phyloP scores from a whole-genome alignment of 768 basidiomycete species.

The Cyclocybe cylindracea region DNA sequence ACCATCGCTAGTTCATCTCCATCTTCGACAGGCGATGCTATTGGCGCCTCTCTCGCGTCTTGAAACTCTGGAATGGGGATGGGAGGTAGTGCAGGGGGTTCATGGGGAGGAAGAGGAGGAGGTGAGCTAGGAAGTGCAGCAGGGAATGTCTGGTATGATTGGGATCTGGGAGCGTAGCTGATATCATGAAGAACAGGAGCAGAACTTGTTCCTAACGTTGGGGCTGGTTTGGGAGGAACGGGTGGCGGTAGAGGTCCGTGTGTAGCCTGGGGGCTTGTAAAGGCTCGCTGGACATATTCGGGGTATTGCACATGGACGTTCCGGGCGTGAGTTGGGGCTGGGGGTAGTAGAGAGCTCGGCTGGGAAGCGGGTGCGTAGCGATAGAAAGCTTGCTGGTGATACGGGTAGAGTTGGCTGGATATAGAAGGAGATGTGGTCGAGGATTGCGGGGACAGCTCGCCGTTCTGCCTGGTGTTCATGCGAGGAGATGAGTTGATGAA shows the following conservation, averaged over 20 bases:
- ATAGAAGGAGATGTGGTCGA: slow-evolving; percentile 7
- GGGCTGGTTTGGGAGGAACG: slow-evolving; percentile 17
- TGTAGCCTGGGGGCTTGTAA: slow-evolving; percentile 4
- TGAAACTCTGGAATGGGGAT: slow-evolving; percentile 12
- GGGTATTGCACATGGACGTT: not conserved
- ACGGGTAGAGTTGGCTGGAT: slow-evolving; percentile 32
- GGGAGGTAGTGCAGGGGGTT: slow-evolving; percentile 13
- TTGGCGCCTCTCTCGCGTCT: slow-evolving; percentile 9
- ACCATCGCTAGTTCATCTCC: slow-evolving; percentile 49
- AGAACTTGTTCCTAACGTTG: slow-evolving; percentile 6
- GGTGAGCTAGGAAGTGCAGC: slow-evolving; percentile 1
- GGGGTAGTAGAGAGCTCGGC: slow-evolving; percentile 26
- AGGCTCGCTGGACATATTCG: slow-evolving; percentile 8
- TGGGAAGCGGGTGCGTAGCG: slow-evolving; percentile 28
- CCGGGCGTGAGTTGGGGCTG: slow-evolving; percentile 8
- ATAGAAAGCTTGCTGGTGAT: slow-evolving; percentile 29
- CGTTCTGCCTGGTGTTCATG: slow-evolving; percentile 12
- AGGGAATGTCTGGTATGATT: not conserved
- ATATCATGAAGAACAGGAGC: slow-evolving; percentile 7
- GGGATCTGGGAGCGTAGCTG: slow-evolving; percentile 16
- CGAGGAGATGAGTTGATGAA: slow-evolving; percentile 21
- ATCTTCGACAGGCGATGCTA: slow-evolving; percentile 23
- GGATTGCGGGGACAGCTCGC: slow-evolving; percentile 1
- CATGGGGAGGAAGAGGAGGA: slow-evolving; percentile 5
- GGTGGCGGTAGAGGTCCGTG: slow-evolving; percentile 15